Evolutionary conservation across 2,329 filamentous ascomycete genomes (phyloP).

Genomic region (Esteya vermicola): DNA sequence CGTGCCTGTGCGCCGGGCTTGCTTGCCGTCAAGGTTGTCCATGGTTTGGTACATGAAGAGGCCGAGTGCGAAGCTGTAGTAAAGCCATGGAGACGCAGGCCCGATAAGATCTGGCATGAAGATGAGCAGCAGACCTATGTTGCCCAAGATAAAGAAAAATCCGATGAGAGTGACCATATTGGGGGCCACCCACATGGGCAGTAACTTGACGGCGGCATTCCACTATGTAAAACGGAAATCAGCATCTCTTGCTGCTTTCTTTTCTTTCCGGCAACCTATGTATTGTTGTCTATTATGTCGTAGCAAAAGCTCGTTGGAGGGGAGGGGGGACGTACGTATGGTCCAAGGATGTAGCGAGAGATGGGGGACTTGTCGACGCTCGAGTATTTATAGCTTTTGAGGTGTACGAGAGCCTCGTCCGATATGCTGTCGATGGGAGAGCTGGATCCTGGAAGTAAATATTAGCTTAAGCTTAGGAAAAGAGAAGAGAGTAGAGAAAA

Average conservation of each 20-base stretch:
- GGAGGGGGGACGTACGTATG: conserved; percentile 58
- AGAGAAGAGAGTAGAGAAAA: not conserved
- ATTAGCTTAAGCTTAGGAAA: too few species aligned
- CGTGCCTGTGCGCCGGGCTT: conserved; percentile 85
- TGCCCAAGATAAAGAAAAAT: conserved; percentile 84
- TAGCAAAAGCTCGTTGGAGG: too few species aligned
- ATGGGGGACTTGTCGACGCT: conserved; percentile 91
- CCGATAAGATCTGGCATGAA: conserved; percentile 83
- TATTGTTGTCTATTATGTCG: too few species aligned
- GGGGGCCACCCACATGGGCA: conserved; percentile 92
- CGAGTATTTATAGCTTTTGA: conserved; percentile 95
- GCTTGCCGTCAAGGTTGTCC: conserved; percentile 98
- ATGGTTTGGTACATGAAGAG: conserved; percentile 99
- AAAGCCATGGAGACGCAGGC: conserved; percentile 80
- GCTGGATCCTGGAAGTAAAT: not conserved
- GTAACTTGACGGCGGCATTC: conserved; percentile 85
- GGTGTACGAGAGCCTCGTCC: conserved; percentile 77
- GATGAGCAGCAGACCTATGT: conserved; percentile 60
- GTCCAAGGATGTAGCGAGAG: conserved; percentile 83
- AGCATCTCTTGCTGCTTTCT: not conserved
- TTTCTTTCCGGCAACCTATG: not conserved
- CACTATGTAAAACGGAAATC: conserved; percentile 56
- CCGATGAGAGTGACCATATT: conserved; percentile 95
- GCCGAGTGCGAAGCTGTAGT: conserved; percentile 89
- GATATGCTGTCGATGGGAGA: conserved; percentile 61